A percentile compares a stretch with the other conserved stretches of the same genome.
These are phyloP conservation scores for Plasmodium gonderi DNA, from an alignment of 169 alveolate species.

Conservation along the genomic window DNA sequence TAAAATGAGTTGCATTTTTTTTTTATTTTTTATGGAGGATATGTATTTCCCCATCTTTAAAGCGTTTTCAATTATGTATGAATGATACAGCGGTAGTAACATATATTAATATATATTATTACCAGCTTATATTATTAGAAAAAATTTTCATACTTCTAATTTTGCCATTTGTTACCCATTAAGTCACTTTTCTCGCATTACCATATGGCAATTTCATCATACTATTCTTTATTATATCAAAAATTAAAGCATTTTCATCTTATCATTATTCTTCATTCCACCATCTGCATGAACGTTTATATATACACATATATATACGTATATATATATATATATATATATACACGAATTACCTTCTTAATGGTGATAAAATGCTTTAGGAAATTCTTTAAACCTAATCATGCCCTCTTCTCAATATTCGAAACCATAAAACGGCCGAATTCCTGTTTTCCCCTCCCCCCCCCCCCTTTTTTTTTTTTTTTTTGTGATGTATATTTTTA, in stretches of 20 bases:
- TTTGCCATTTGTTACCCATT: neutral
- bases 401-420: too few species aligned
- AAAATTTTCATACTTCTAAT: neutral
- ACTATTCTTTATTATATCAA: neutral
- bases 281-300: neutral
- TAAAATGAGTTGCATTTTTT: neutral
- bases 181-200: neutral
- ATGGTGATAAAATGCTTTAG: neutral
- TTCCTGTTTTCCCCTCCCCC: neutral
- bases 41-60: neutral
- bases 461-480: neutral
- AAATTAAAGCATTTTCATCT: neutral
- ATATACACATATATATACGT: slow-evolving; percentile 11
- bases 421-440: too few species aligned
- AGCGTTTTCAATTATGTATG: neutral
- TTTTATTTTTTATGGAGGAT: neutral
- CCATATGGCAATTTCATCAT: neutral
- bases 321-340: neutral
- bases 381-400: neutral
- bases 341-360: neutral
- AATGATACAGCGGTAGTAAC: neutral
- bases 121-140: neutral
- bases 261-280: neutral
- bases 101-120: neutral
- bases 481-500: neutral